These are phyloP conservation scores for Botryotinia globosa DNA, from an alignment of 2,329 filamentous ascomycete species.

Conservation along the genomic window DNA sequence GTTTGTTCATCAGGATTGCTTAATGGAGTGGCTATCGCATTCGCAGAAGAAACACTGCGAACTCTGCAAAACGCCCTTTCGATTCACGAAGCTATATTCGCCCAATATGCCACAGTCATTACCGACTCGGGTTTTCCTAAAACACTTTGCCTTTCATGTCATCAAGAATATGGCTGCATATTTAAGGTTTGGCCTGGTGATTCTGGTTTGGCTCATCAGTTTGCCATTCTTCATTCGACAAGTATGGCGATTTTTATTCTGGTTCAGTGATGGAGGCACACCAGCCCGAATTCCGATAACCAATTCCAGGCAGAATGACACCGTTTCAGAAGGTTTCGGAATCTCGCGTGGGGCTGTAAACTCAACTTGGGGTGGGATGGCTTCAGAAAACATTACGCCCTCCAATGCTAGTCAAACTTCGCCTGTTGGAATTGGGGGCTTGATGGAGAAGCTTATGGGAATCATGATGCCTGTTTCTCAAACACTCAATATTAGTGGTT, in stretches of 20 bases:
- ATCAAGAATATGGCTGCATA: constrained; percentile 71
- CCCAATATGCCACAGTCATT: constrained; percentile 87
- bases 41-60: constrained; percentile 99
- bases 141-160: constrained; percentile 72
- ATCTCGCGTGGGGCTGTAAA: constrained; percentile 30
- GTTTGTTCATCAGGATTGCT: constrained; percentile 93
- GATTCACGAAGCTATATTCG: constrained; percentile 96
- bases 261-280: constrained; percentile 49
- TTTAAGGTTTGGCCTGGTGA: constrained; percentile 74
- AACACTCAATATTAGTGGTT: constrained; percentile 30
- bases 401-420: constrained; percentile 39
- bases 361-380: constrained; percentile 34
- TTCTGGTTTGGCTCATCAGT: constrained; percentile 82
- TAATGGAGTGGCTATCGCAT: constrained; percentile 98
- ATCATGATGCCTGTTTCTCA: constrained; percentile 34
- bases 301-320: constrained; percentile 23
- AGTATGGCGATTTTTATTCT: constrained; percentile 92
- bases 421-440: constrained; percentile 39
- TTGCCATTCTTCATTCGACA: constrained; percentile 88
- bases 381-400: constrained; percentile 30
- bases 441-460: constrained; percentile 41
- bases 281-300: constrained; percentile 19
- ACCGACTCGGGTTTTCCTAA: constrained; percentile 76
- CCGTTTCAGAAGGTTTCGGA: constrained; percentile 28
- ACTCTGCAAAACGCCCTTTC: constrained; percentile 96